Base-by-base conservation (phyloP, 2,329 filamentous ascomycete species). In the Ophiostoma sp. region DNA sequence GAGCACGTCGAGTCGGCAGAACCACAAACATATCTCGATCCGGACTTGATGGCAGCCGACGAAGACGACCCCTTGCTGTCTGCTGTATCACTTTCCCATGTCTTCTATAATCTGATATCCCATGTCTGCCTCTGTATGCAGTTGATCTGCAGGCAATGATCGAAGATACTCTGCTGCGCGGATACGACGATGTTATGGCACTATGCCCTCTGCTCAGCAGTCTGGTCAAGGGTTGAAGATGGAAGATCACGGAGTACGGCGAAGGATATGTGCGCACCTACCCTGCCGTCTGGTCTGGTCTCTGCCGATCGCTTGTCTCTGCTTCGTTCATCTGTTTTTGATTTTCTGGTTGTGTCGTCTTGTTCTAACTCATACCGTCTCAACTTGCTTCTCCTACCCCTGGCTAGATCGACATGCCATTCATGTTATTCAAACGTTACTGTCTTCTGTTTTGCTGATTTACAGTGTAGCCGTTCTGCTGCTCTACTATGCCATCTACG, bases 251-350 rank as follows among this genome's bases (percentile, higher is more conserved):
- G 18, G 49, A 55, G 49, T 55, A 18, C 49, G 27, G 18, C 6
- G 49, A 27, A 8, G 49, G 4, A 5, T 55, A 55, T 27, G 49
- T 18, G 27, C 49, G 18, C 16, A n/a, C 6, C 12, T n/a, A 4
- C 11, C 27, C 18, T 58, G 52, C 38, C 38, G 58, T 62, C 58
- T 62, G 36, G 38, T 62, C 36, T 62, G 36, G 38, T 18, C 47
- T 52, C 1, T 16, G 5, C 38, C 12, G 16, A 7, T n/a, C 38
- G 36, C 4, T 18, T 44, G n/a, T 38, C n/a, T 14, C 41, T 52
- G 49, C 69, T 55, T 42, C 49, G 49, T 64, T 65, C 64, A 49
- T 68, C 64, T 68, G 66, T 60, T 69, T 49, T 70, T 47, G 49
- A 44, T 44, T 64, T 18, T 66, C 16, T 66, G 52, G 64, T 52